A percentile compares a stretch with the other conserved stretches of the same genome.
These are phyloP conservation scores for Lactarius psammicola DNA, from an alignment of 768 basidiomycete species.

Conservation along the genomic window DNA sequence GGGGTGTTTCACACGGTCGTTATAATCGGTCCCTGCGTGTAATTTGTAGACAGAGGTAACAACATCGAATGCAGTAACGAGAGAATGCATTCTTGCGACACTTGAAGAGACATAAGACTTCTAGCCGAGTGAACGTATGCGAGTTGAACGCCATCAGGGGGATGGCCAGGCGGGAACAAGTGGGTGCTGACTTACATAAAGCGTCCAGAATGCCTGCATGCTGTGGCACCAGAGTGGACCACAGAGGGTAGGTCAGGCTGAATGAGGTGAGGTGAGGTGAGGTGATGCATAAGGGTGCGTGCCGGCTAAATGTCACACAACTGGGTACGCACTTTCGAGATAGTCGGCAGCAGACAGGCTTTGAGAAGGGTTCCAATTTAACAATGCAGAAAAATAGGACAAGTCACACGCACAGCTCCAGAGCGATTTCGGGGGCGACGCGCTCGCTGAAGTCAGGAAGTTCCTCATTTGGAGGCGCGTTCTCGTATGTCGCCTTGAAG, in stretches of 20 bases:
- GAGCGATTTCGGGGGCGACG: conserved; percentile 79
- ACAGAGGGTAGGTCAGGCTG: conserved; percentile 11
- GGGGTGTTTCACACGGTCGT: background rate
- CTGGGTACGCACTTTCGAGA: conserved; percentile 50
- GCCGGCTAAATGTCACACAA: background rate
- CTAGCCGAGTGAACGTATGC: background rate
- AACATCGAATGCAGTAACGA: background rate
- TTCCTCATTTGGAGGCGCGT: conserved; percentile 69
- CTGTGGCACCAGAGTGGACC: background rate
- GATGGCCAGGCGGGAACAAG: background rate
- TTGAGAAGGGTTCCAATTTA: background rate
- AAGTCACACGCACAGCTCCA: conserved; percentile 71
- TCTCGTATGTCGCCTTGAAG: conserved; percentile 78
- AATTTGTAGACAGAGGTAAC: background rate
- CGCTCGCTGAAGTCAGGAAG: conserved; percentile 83
- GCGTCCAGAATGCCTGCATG: background rate
- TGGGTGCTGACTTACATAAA: background rate
- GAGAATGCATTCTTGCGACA: background rate
- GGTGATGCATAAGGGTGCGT: background rate
- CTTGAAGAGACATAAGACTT: background rate
- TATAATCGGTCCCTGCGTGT: background rate
- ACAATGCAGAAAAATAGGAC: conserved; percentile 4
- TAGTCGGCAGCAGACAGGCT: conserved; percentile 66
- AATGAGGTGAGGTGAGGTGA: conserved; percentile 4
- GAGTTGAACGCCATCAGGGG: background rate